Evolutionary conservation across 805 yeast genomes (phyloP), one percentile per base, ranked within the genome.

Genomic region (Wickerhamomyces ciferrii): DNA sequence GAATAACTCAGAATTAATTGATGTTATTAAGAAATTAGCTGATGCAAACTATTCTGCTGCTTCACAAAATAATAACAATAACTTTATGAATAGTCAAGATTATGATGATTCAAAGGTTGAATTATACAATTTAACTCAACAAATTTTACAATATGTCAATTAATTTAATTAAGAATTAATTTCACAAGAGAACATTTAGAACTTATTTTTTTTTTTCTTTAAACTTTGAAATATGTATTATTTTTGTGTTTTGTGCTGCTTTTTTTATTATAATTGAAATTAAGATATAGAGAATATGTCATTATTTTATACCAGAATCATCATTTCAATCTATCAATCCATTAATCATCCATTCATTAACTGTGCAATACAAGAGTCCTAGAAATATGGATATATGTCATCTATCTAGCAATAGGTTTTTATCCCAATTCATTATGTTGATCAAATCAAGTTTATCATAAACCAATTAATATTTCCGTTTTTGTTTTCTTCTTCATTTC

Each of bases 41-140:
- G 65, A 65, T 41, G 57, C 60, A 25, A 70, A 70, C 35, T 60
- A 55, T 25, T 57, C 55, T 32, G 61, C 64, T 38, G 48, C 65
- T 23, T 19, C 36, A 17, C 36, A 32, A 32, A 62, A 64, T 44
- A 59, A 58, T 43, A 52, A 60, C 41, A 56, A 58, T 43, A 53
- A 48, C n/a, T 49, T 54, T 31, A 54, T 48, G 43, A 60, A 55
- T 37, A 53, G 51, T 29, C 68, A 63, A 31, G 79, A 73, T 39
- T 70, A 56, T 43, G 85, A 81, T 51, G 85, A 80, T 56, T 84
- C 87, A 38, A 79, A 79, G 57, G 74, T 76, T 43, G 87, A 81
- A 61, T 68, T 81, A 55, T 81, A 77, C 63, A 81, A 79, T 58
- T 75, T 81, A 59, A 80, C 87, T 10, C 85, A 80, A 60, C 87